These are phyloP conservation scores for Wickerhamomyces chaumierensis DNA, from an alignment of 805 yeast genomes.

Conservation along the genomic window DNA sequence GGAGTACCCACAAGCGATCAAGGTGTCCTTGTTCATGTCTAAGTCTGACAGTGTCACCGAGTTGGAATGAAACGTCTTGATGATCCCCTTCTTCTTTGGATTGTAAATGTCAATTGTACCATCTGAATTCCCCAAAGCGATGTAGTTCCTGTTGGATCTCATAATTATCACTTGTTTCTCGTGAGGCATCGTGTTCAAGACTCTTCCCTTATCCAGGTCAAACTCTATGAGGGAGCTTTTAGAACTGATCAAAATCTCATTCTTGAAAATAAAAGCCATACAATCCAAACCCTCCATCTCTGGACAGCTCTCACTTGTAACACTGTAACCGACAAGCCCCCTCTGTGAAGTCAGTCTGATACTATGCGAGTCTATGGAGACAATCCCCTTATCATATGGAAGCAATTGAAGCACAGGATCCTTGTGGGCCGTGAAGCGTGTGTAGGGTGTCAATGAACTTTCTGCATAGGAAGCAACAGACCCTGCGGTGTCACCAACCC, in stretches of 20 bases:
- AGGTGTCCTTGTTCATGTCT: slow-evolving; percentile 51
- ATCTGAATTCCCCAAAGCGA: slow-evolving; percentile 45
- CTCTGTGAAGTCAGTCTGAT: slow-evolving; percentile 44
- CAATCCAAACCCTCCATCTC: slow-evolving; percentile 24
- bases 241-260: slow-evolving; percentile 35
- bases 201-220: slow-evolving; percentile 28
- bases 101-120: slow-evolving; percentile 61
- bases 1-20: slow-evolving; percentile 77
- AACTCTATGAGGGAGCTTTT: slow-evolving; percentile 28
- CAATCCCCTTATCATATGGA: slow-evolving; percentile 43
- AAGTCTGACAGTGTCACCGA: slow-evolving; percentile 51
- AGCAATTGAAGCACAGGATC: slow-evolving; percentile 40
- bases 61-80: slow-evolving; percentile 48
- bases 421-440: slow-evolving; percentile 43
- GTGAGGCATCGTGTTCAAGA: slow-evolving; percentile 29
- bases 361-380: slow-evolving; percentile 41
- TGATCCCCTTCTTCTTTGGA: slow-evolving; percentile 33
- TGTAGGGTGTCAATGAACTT: slow-evolving; percentile 40
- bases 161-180: slow-evolving; percentile 34
- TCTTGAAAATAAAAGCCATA: slow-evolving; percentile 22
- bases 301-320: slow-evolving; percentile 20
- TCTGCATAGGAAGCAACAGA: slow-evolving; percentile 31
- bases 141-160: slow-evolving; percentile 38
- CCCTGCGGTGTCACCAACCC: slow-evolving; percentile 68
- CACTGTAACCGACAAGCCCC: slow-evolving; percentile 35